A percentile compares a stretch with the other conserved stretches of the same genome.
These are phyloP conservation scores for Solanum hybrid DNA, from an alignment of 305 asterid species.

Conservation along the genomic window DNA sequence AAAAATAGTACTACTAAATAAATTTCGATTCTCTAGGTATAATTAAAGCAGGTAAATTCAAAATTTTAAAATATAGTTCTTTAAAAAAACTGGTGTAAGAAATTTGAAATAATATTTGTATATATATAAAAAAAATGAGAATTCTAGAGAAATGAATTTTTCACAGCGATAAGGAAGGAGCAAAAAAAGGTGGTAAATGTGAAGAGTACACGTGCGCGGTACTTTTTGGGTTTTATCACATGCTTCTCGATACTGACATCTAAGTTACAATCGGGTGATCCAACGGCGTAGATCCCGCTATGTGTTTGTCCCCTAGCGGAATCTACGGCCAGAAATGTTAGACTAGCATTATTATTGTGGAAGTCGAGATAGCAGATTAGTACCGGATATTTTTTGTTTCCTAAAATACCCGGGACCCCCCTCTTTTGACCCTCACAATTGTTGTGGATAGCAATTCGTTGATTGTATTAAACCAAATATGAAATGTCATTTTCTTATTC, in stretches of 20 bases:
- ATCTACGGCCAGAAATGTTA: conserved; percentile 13
- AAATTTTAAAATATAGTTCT: conserved; percentile 21
- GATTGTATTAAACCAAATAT: not conserved
- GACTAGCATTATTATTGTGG: not conserved
- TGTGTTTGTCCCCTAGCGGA: conserved; percentile 3
- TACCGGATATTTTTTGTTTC: not conserved
- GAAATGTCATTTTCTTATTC: not conserved
- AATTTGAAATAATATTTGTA: conserved; percentile 9
- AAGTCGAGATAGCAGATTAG: conserved; percentile 5
- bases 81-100: conserved; percentile 2
- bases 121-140: not conserved
- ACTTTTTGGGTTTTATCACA: not conserved
- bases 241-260: conserved; percentile 13
- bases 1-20: not conserved
- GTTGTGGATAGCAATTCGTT: not conserved
- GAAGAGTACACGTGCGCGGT: conserved; percentile 46
- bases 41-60: conserved; percentile 12
- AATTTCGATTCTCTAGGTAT: conserved; percentile 1
- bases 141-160: conserved; percentile 18
- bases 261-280: not conserved
- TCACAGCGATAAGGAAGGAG: conserved; percentile 52
- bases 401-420: conserved; percentile 7
- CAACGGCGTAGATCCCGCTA: conserved; percentile 34
- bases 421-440: not conserved
- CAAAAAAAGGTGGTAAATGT: conserved; percentile 30